Evolutionary conservation across 2,329 filamentous ascomycete species (phyloP).

Genomic region (Sporothrix luriei): DNA sequence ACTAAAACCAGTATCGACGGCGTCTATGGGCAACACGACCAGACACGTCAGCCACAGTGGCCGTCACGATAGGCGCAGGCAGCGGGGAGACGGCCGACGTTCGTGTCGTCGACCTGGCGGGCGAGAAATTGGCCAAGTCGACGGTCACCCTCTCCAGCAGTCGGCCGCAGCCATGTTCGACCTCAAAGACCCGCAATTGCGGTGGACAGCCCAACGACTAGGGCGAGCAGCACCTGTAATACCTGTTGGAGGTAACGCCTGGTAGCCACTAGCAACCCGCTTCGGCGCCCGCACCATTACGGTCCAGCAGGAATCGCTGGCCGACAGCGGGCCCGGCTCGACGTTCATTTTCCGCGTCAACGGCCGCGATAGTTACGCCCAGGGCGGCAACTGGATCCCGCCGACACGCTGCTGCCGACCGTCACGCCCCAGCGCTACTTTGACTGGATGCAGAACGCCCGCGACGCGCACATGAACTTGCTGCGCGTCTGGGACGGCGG

Average conservation of each 20-base stretch:
- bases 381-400: slow-evolving; percentile 84
- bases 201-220: slow-evolving; percentile 81
- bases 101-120: not conserved
- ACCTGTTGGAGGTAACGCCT: slow-evolving; percentile 65
- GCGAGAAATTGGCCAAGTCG: not conserved
- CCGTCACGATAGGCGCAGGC: slow-evolving; percentile 44
- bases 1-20: slow-evolving; percentile 62
- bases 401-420: slow-evolving; percentile 75
- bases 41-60: slow-evolving; percentile 36
- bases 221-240: slow-evolving; percentile 72
- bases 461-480: slow-evolving; percentile 79
- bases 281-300: slow-evolving; percentile 69
- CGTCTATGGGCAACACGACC: slow-evolving; percentile 54
- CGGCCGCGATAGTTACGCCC: slow-evolving; percentile 73
- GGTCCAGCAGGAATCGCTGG: slow-evolving; percentile 55
- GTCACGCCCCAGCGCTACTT: slow-evolving; percentile 66
- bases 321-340: slow-evolving; percentile 64
- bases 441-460: slow-evolving; percentile 74
- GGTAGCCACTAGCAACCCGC: slow-evolving; percentile 50
- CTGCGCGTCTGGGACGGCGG: slow-evolving; percentile 77
- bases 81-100: slow-evolving; percentile 36
- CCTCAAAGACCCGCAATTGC: slow-evolving; percentile 65
- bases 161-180: slow-evolving; percentile 46
- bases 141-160: not conserved
- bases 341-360: slow-evolving; percentile 81